phyloP scores from a whole-genome alignment of 148 eudicot genomes.

The Camellia granthamiana region DNA sequence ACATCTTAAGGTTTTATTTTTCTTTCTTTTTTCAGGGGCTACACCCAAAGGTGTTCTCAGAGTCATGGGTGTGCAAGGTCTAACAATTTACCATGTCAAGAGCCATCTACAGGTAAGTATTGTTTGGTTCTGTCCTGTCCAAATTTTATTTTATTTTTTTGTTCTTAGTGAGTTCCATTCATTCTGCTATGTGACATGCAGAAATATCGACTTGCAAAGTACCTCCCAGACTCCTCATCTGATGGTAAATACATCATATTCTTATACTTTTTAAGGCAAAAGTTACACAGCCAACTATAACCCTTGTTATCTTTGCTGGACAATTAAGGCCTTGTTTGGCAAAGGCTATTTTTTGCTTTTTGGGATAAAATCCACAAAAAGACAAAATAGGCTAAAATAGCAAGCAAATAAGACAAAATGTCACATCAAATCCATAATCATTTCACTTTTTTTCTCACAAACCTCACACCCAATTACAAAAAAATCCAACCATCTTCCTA shows the following conservation, averaged over 20 bases:
- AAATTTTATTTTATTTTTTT: not conserved
- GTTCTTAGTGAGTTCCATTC: not conserved
- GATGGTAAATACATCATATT: constrained; percentile 42
- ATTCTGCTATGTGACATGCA: constrained; percentile 18
- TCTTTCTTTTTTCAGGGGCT: constrained; percentile 42
- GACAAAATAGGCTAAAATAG: no score
- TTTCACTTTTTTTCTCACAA: no score
- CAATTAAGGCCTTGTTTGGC: not conserved
- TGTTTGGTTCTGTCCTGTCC: constrained; percentile 18
- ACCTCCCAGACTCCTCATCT: constrained; percentile 61
- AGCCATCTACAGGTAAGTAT: constrained; percentile 58
- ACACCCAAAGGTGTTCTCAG: constrained; percentile 74
- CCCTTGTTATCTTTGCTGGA: constrained; percentile 1
- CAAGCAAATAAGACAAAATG: no score
- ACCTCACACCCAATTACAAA: no score
- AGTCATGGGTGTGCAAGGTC: constrained; percentile 72
- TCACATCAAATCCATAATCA: no score
- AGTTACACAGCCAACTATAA: not conserved
- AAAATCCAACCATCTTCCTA: no score
- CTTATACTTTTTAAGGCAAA: not conserved
- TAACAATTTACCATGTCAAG: constrained; percentile 70
- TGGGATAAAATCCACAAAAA: no score
- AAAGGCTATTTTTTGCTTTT: no score
- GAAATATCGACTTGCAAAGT: constrained; percentile 74
- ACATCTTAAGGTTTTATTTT: not conserved